Conservation (phyloP, 2,329 filamentous ascomycete genomes). For the Fusarium sp. region DNA sequence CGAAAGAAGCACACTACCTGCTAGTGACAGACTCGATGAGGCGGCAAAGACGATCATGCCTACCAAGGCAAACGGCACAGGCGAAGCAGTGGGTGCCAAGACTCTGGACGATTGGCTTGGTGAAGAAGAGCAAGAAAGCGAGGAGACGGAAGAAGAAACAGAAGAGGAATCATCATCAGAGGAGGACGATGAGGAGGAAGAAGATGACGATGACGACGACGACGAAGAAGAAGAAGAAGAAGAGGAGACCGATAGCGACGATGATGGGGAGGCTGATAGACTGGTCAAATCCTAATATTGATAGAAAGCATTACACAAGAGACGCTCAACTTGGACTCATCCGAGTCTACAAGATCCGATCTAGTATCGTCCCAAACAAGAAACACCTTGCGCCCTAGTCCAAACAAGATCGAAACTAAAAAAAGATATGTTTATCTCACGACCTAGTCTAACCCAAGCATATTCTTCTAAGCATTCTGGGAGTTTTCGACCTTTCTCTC, state of each 20-base stretch:
- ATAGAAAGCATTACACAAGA: conserved; percentile 38
- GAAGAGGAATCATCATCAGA: conserved; percentile 64
- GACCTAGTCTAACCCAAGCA: not conserved
- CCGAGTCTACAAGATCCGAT: conserved; percentile 27
- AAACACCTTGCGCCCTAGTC: conserved; percentile 14
- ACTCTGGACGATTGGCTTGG: conserved; percentile 94
- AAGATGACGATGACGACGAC: conserved; percentile 65
- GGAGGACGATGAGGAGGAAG: conserved; percentile 62
- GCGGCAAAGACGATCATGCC: conserved; percentile 59
- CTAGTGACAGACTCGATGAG: conserved; percentile 75
- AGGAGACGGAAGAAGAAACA: conserved; percentile 68
- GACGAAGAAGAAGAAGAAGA: conserved; percentile 66
- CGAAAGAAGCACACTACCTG: conserved; percentile 63
- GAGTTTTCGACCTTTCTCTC: conserved; percentile 44
- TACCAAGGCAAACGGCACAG: conserved; percentile 65
- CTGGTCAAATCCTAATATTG: conserved; percentile 57
- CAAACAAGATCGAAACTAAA: not conserved
- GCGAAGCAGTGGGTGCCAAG: conserved; percentile 75
- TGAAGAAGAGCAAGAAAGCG: conserved; percentile 75
- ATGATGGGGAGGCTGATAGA: conserved; percentile 62
- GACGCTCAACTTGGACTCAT: conserved; percentile 20
- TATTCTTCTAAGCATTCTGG: conserved; percentile 30
- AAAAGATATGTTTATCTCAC: not conserved
- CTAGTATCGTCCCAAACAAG: conserved; percentile 2
- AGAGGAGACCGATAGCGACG: conserved; percentile 65